Evolutionary conservation across 1,284 basidiomycete genomes (phyloP).

Genomic region (Ganoderma sinense): DNA sequence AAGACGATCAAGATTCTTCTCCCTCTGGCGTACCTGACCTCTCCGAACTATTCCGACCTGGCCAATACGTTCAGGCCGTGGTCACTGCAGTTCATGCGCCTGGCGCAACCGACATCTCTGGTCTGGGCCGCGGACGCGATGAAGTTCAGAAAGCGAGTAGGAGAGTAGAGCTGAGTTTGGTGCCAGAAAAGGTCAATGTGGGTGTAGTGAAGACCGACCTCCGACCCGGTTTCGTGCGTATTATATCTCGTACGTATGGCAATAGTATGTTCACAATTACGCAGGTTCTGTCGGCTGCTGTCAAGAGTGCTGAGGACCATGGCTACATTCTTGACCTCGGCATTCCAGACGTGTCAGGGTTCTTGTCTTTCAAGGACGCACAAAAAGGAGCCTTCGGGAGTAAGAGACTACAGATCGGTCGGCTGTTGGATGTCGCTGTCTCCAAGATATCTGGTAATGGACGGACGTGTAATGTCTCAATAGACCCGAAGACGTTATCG

Average conservation of each 20-base stretch:
- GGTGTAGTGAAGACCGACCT: conserved; percentile 86
- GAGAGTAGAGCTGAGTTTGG: conserved; percentile 88
- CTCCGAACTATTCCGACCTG: conserved; percentile 78
- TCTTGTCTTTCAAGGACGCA: conserved; percentile 78
- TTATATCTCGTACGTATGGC: conserved; percentile 14
- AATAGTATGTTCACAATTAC: conserved; percentile 19
- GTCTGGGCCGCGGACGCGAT: conserved; percentile 67
- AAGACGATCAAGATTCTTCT: conserved; percentile 47
- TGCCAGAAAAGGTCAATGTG: conserved; percentile 87
- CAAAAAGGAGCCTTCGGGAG: conserved; percentile 48
- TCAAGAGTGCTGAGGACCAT: conserved; percentile 93
- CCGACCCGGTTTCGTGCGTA: conserved; percentile 73
- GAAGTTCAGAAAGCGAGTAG: conserved; percentile 72
- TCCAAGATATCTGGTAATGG: conserved; percentile 73
- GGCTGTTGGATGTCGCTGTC: conserved; percentile 71
- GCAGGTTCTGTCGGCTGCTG: conserved; percentile 77
- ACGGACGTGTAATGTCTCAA: conserved; percentile 70
- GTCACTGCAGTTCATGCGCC: conserved; percentile 74
- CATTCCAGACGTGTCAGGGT: conserved; percentile 77
- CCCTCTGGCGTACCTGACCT: conserved; percentile 68
- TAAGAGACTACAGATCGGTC: conserved; percentile 66
- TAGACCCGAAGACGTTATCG: conserved; percentile 54
- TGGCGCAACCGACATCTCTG: conserved; percentile 65
- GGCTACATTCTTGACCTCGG: conserved; percentile 94
- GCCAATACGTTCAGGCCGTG: conserved; percentile 87